Conservation (phyloP, 2,329 filamentous ascomycete genomes). For the Rhexocercosporidium sp. region DNA sequence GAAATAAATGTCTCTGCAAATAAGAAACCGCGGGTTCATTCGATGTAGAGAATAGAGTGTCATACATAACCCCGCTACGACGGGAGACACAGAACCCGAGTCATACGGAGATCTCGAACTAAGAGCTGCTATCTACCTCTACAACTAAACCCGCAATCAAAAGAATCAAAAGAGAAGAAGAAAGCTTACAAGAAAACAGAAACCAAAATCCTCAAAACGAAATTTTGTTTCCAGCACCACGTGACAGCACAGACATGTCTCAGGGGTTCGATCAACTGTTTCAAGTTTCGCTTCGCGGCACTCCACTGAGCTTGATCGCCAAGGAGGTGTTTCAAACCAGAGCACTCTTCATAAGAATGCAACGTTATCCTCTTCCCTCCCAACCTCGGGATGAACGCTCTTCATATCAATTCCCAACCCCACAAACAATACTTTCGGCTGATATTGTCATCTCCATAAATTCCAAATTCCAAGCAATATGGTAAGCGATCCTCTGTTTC, state of each 20-base stretch:
- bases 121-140: no score
- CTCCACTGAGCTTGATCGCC: not conserved
- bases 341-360: not conserved
- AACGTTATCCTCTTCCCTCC: not conserved
- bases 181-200: not conserved
- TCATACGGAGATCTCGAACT: no score
- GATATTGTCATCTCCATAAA: not conserved
- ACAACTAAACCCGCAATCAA: no score
- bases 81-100: no score
- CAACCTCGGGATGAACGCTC: not conserved
- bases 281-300: not conserved
- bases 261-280: not conserved
- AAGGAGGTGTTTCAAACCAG: not conserved
- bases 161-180: not conserved
- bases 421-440: not conserved
- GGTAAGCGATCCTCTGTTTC: not conserved
- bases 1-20: no score
- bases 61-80: no score
- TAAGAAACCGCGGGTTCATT: no score
- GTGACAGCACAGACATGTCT: conserved; percentile 4
- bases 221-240: not conserved
- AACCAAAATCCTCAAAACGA: not conserved
- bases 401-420: not conserved
- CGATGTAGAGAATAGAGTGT: no score
- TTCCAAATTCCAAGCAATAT: not conserved